Percentiles rank a stretch among this genome's conserved stretches.
phyloP scores from a whole-genome alignment of 2,329 filamentous ascomycete species.

The Fusarium mangiferae region DNA sequence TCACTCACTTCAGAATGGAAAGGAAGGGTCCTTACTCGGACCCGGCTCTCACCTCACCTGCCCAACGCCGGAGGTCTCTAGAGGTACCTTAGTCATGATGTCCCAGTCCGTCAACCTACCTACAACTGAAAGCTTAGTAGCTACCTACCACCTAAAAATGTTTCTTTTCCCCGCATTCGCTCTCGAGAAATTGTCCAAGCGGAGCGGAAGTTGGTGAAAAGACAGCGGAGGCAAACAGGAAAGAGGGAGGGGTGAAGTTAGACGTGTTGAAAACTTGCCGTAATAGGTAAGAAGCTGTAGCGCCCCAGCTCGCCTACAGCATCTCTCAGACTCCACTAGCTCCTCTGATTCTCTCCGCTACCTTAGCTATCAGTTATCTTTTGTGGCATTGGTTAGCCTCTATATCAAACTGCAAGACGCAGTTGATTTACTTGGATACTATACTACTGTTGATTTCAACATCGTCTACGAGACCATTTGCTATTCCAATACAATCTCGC shows the following conservation, averaged over 20 bases:
- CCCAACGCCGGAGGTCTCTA: neutral
- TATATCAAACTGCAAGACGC: neutral
- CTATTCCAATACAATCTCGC: neutral
- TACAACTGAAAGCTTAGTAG: conserved; percentile 1
- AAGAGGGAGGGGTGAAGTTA: conserved; percentile 37
- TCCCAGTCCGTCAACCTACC: conserved; percentile 6
- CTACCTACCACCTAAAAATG: conserved; percentile 4
- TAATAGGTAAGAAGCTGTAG: conserved; percentile 29
- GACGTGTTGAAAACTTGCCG: conserved; percentile 21
- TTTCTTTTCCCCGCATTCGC: conserved; percentile 32
- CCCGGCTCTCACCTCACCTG: conserved; percentile 8
- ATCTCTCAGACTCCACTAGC: neutral
- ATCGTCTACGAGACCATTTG: neutral
- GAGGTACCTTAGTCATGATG: conserved; percentile 21
- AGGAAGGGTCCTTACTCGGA: conserved; percentile 10
- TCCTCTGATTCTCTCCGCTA: neutral
- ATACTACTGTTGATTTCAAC: neutral
- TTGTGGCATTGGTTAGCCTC: neutral
- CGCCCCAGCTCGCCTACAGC: neutral
- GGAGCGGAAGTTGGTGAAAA: conserved; percentile 11
- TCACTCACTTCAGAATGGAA: conserved; percentile 3
- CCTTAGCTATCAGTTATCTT: conserved; percentile 1
- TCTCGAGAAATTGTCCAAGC: conserved; percentile 18
- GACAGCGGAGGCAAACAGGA: conserved; percentile 17
- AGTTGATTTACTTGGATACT: neutral